These are phyloP conservation scores for Hypomontagnella monticulosa DNA, from an alignment of 495 filamentous ascomycete species.

Conservation along the genomic window DNA sequence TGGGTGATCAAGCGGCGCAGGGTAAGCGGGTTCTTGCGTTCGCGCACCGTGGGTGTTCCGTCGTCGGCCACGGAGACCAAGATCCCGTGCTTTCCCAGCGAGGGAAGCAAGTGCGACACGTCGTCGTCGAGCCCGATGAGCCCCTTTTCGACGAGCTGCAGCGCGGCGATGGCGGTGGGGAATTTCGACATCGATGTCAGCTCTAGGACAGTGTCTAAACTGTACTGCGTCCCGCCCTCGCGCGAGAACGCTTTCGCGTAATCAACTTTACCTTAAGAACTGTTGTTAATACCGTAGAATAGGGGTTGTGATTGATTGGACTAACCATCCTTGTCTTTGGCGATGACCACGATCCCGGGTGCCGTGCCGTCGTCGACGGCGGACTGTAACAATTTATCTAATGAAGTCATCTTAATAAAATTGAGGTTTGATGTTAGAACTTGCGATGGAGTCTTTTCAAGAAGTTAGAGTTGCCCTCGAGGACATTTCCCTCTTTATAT, in stretches of 20 bases:
- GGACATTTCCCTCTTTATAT: too few species aligned
- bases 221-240: slow-evolving; percentile 22
- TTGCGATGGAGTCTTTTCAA: too few species aligned
- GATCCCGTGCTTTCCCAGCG: slow-evolving; percentile 43
- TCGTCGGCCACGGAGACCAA: slow-evolving; percentile 42
- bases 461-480: too few species aligned
- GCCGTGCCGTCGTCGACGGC: slow-evolving; percentile 26
- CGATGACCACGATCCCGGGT: slow-evolving; percentile 29
- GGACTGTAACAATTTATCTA: slow-evolving; percentile 21
- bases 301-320: neutral
- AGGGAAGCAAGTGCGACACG: slow-evolving; percentile 43
- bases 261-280: slow-evolving; percentile 20
- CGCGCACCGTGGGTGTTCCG: slow-evolving; percentile 32
- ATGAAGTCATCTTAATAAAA: slow-evolving; percentile 10
- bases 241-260: slow-evolving; percentile 22
- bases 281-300: neutral
- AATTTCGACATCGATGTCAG: slow-evolving; percentile 52
- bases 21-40: slow-evolving; percentile 43
- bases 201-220: slow-evolving; percentile 40
- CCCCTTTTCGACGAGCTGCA: slow-evolving; percentile 52
- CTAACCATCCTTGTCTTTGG: slow-evolving; percentile 26
- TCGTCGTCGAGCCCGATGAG: slow-evolving; percentile 49
- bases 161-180: slow-evolving; percentile 43
- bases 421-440: too few species aligned
- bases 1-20: slow-evolving; percentile 52